Percentiles rank a stretch among this genome's conserved stretches.
Conservation (phyloP, 1,284 basidiomycete genomes). For the Ganoderma resinaceum region DNA sequence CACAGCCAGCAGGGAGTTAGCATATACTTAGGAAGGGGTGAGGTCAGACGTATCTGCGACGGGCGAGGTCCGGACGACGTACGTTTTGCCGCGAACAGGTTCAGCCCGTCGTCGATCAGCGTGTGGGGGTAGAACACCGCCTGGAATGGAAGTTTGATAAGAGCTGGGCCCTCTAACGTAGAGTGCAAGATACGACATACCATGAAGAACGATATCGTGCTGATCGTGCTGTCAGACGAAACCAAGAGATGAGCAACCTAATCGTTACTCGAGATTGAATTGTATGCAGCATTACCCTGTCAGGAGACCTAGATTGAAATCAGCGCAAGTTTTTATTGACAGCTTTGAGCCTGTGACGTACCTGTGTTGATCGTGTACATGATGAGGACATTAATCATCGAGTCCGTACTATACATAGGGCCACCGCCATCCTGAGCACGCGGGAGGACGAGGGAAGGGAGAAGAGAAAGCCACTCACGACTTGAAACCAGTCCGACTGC, state of each 20-base stretch:
- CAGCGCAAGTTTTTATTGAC: neutral
- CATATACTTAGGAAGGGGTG: neutral
- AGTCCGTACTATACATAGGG: neutral
- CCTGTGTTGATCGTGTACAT: constrained; percentile 5
- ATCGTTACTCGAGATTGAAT: neutral
- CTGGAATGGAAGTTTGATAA: neutral
- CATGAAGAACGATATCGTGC: constrained; percentile 1
- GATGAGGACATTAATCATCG: constrained; percentile 5
- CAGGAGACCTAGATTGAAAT: neutral
- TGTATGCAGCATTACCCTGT: neutral
- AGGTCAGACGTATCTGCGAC: neutral
- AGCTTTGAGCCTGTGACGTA: neutral
- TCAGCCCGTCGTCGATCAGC: neutral
- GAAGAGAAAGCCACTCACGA: neutral
- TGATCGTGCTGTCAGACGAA: neutral
- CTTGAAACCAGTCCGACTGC: neutral
- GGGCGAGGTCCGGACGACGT: neutral
- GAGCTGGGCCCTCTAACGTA: neutral
- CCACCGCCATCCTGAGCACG: neutral
- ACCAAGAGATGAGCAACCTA: neutral
- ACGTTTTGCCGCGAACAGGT: neutral
- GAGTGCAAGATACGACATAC: neutral
- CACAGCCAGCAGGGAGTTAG: neutral
- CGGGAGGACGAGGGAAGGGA: neutral
- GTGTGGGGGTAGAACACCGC: constrained; percentile 1